These are phyloP conservation scores for Myriosclerotinia duriaeana DNA, from an alignment of 2,329 filamentous ascomycete species.

Conservation along the genomic window DNA sequence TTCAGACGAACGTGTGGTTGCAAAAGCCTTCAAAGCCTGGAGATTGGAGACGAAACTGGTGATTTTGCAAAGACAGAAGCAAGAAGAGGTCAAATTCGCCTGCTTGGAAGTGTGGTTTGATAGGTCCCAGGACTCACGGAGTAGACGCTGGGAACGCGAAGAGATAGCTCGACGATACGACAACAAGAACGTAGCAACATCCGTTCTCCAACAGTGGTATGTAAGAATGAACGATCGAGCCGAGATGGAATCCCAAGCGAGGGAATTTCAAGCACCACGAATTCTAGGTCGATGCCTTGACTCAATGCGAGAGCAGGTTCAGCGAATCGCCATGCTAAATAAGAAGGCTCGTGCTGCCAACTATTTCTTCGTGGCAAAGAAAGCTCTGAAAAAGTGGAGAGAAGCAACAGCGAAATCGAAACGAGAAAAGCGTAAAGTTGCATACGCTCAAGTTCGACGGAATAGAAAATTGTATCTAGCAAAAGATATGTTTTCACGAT, in stretches of 20 bases:
- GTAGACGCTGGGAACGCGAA: conserved; percentile 33
- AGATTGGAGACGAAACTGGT: conserved; percentile 51
- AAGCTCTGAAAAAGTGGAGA: conserved; percentile 38
- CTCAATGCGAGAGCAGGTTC: conserved; percentile 31
- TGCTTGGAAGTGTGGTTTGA: conserved; percentile 44
- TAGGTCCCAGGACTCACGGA: conserved; percentile 41
- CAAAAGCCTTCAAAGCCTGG: conserved; percentile 61
- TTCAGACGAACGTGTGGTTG: conserved; percentile 55
- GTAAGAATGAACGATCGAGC: conserved; percentile 29
- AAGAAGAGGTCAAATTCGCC: conserved; percentile 44
- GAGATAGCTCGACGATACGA: conserved; percentile 32
- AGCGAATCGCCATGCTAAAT: conserved; percentile 33
- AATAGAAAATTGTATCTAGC: conserved; percentile 38
- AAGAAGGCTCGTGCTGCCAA: conserved; percentile 34
- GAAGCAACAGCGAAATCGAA: conserved; percentile 33
- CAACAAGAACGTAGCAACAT: conserved; percentile 31
- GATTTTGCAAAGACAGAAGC: conserved; percentile 38
- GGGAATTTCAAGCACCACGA: conserved; percentile 30
- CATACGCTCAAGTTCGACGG: conserved; percentile 38
- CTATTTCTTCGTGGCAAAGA: conserved; percentile 39
- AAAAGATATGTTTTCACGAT: conserved; percentile 32
- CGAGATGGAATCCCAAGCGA: conserved; percentile 31
- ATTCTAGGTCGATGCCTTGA: conserved; percentile 29
- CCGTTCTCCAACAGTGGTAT: conserved; percentile 35
- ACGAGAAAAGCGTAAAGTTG: conserved; percentile 38